Conservation (phyloP, 116 monocot species). For the Papilionanthe hybrid region DNA sequence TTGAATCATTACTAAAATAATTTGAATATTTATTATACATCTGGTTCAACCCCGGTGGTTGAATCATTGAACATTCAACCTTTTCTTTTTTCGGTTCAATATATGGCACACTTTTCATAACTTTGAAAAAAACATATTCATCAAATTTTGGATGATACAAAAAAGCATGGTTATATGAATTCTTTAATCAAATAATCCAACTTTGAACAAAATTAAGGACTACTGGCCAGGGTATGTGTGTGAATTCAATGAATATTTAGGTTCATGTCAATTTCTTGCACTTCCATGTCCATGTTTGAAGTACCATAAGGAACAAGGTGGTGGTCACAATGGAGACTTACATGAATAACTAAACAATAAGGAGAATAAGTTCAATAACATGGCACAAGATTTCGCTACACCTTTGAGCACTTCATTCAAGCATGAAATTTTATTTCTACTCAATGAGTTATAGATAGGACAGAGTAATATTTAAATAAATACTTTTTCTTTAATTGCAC, state of each 20-base stretch:
- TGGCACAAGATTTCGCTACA: neutral
- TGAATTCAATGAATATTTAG: neutral
- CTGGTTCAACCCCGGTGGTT: too few relatives aligned
- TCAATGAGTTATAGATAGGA: neutral
- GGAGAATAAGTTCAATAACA: neutral
- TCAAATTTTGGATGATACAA: neutral
- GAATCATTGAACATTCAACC: too few relatives aligned
- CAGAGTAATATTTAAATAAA: neutral
- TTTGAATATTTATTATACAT: too few relatives aligned
- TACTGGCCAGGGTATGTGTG: neutral
- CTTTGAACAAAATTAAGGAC: neutral
- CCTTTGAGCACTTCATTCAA: neutral
- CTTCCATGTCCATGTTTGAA: neutral
- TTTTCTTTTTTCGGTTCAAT: too few relatives aligned
- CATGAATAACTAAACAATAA: neutral
- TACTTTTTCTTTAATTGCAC: neutral
- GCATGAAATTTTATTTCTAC: neutral
- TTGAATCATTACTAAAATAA: too few relatives aligned
- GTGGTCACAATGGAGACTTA: neutral
- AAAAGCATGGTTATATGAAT: neutral
- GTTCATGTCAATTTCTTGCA: neutral
- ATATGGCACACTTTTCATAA: too few relatives aligned
- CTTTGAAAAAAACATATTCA: neutral
- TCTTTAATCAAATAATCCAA: neutral
- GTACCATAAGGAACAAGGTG: neutral